Conservation (phyloP, 176 grass and related monocot genomes). For the Oryza brachyantha region DNA sequence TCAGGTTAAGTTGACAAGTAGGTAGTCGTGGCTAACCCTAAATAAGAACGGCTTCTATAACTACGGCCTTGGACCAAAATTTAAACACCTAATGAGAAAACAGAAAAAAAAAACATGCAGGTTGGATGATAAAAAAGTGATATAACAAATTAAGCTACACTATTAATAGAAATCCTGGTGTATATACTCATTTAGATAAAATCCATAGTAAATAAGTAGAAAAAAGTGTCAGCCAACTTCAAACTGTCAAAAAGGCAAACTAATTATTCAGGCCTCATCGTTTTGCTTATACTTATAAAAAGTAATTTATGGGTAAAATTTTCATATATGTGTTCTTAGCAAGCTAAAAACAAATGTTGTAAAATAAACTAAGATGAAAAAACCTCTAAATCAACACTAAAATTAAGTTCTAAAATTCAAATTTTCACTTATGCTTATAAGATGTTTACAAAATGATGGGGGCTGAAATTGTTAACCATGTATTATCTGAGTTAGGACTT, state of each 20-base stretch:
- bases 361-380: too few species aligned
- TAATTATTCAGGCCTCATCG: too few species aligned
- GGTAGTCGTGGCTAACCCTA: not conserved
- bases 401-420: too few species aligned
- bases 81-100: not conserved
- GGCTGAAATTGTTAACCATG: not conserved
- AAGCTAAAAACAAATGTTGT: too few species aligned
- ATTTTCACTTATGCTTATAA: too few species aligned
- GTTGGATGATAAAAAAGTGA: slow-evolving; percentile 9
- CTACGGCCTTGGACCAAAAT: not conserved
- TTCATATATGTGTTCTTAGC: too few species aligned
- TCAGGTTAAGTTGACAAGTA: not conserved
- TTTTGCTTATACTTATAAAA: too few species aligned
- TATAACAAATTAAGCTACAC: not conserved
- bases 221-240: not conserved
- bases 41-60: slow-evolving; percentile 12
- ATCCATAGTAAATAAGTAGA: not conserved
- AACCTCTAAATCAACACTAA: too few species aligned
- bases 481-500: not conserved
- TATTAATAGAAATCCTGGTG: not conserved
- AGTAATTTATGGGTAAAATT: too few species aligned
- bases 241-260: not conserved
- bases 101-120: not conserved
- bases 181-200: slow-evolving; percentile 9
- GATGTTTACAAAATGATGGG: too few species aligned